Base-by-base conservation (phyloP, 2,329 filamentous ascomycete species). In the Trichoderma sp. region DNA sequence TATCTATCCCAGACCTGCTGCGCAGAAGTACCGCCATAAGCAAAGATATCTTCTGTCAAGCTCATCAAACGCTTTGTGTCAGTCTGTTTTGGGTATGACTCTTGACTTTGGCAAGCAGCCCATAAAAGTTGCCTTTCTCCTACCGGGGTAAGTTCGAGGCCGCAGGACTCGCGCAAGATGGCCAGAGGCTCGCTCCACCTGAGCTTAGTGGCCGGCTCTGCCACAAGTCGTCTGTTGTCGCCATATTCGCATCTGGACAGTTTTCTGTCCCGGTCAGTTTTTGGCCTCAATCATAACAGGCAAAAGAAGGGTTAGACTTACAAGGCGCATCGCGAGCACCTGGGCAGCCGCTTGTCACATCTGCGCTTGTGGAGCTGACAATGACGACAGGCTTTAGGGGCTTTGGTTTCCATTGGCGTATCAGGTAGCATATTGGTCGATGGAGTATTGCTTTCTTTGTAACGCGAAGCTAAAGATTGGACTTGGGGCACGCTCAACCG, bases 121-220 rank as follows among this genome's bases (percentile, higher is more conserved):
- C 58, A 64, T 29, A 69, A 29, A 24, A 69, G 67, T n/a, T 64
- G 60, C 52, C 57, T 40, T 53, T 69, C 49, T n/a, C 67, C 67
- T 29, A 31, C 58, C 2, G 49, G 14, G 8, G 49, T 64, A 14
- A 69, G 24, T 14, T 69, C 67, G 16, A 69, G 60, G 13, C 60
- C 40, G 35, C 67, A 69, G 24, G 52, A 65, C 21, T 43, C 52
- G 24, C 58, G 67, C 2, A 10, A 16, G 60, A 64, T 37, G 37
- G 60, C 67, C 0, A 69, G 49, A 27, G 35, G 60, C 21, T 69
- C 59, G 37, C 37, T 43, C 55, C 65, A 61, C 27, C 24, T 37
- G 37, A 31, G 47, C 59, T 47, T 47, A 16, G 67, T 69, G 16
- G 16, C 49, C 7, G 52, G 59, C n/a, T 11, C 37, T 3, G 27